Evolutionary conservation across 2,329 filamentous ascomycete species (phyloP).

Genomic region (Fusarium beomiforme): DNA sequence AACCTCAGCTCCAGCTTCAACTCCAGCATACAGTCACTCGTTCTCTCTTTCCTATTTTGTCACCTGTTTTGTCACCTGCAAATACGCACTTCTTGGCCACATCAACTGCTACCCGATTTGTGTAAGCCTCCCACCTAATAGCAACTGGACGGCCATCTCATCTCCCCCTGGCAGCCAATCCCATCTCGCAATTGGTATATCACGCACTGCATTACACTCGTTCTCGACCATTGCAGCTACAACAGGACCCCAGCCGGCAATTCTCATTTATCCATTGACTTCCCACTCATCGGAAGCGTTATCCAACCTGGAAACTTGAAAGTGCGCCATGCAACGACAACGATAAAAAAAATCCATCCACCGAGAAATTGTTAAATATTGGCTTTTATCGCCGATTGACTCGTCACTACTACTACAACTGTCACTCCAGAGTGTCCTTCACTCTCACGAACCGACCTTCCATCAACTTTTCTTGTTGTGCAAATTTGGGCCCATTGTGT

Average conservation of each 20-base stretch:
- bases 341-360: not conserved
- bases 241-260: slow-evolving; percentile 3
- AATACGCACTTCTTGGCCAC: not conserved
- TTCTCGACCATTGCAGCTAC: slow-evolving; percentile 15
- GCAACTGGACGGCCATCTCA: slow-evolving; percentile 24
- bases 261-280: slow-evolving; percentile 25
- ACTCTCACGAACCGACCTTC: slow-evolving; percentile 13
- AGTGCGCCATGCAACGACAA: slow-evolving; percentile 22
- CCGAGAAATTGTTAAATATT: slow-evolving; percentile 11
- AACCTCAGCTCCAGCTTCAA: slow-evolving; percentile 1
- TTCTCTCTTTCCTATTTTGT: slow-evolving; percentile 1
- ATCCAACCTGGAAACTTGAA: not conserved
- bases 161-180: slow-evolving; percentile 33
- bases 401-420: not conserved
- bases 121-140: slow-evolving; percentile 1
- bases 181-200: slow-evolving; percentile 16
- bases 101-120: slow-evolving; percentile 13
- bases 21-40: slow-evolving; percentile 6
- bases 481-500: slow-evolving; percentile 34
- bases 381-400: not conserved
- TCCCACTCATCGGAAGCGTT: not conserved
- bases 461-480: slow-evolving; percentile 15
- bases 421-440: slow-evolving; percentile 15
- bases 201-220: slow-evolving; percentile 18
- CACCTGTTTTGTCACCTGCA: not conserved